Conservation (phyloP, 306 rosid genomes). For the Cucumis hystrix region DNA sequence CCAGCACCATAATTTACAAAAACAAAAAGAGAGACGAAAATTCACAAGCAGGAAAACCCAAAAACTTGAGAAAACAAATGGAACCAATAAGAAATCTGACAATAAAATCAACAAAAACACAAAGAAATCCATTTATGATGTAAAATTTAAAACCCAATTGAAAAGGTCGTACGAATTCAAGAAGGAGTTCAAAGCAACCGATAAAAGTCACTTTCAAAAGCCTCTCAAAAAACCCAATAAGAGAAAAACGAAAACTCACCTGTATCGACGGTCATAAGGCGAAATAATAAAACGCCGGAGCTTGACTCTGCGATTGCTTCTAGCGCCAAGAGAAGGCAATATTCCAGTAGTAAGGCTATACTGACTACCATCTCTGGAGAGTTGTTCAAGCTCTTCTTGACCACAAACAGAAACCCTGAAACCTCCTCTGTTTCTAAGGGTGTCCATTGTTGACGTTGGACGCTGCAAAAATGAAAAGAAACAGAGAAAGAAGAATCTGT, state of each 20-base stretch:
- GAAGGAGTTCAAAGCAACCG: background rate
- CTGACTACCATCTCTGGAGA: constrained; percentile 74
- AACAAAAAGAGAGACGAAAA: background rate
- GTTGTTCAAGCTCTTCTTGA: constrained; percentile 39
- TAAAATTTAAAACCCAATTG: background rate
- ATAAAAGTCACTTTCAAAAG: background rate
- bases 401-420: constrained; percentile 35
- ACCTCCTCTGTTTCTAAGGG: constrained; percentile 10
- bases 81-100: background rate
- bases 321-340: constrained; percentile 76
- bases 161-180: background rate
- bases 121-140: background rate
- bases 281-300: constrained; percentile 33
- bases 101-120: background rate
- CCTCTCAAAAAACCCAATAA: background rate
- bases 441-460: constrained; percentile 12
- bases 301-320: constrained; percentile 42
- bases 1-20: background rate
- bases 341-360: constrained; percentile 66
- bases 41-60: background rate
- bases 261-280: constrained; percentile 73
- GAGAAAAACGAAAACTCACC: constrained; percentile 17
- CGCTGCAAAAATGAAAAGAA: background rate
- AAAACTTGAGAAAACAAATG: background rate
- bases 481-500: background rate